These are phyloP conservation scores for Mucor circinelloides DNA, from an alignment of 371 early-diverging fungal genomes.

Conservation along the genomic window DNA sequence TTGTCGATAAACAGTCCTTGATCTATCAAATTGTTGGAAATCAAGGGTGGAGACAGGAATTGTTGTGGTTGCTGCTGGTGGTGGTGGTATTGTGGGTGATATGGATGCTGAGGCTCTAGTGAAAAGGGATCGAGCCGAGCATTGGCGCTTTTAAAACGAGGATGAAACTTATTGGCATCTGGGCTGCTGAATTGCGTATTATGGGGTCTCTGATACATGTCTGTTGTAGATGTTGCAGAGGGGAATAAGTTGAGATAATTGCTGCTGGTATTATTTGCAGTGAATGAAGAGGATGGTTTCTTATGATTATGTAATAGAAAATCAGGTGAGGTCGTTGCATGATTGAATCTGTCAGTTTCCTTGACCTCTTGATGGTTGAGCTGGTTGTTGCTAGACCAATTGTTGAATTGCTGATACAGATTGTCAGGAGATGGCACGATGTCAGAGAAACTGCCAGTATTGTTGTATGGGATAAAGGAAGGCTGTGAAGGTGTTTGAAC, in stretches of 20 bases:
- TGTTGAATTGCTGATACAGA: not conserved
- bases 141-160: constrained; percentile 26
- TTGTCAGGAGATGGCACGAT: not conserved
- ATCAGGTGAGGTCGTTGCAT: not conserved
- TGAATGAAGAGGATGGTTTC: not conserved
- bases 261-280: not conserved
- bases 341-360: not conserved
- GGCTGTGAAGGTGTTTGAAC: not conserved
- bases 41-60: constrained; percentile 12
- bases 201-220: not conserved
- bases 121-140: constrained; percentile 17
- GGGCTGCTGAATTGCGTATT: not conserved
- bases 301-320: not conserved
- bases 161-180: constrained; percentile 11
- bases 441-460: not conserved
- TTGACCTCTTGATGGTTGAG: not conserved
- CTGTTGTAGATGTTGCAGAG: not conserved
- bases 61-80: not conserved
- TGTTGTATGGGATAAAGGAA: not conserved
- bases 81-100: not conserved
- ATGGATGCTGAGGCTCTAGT: constrained; percentile 3
- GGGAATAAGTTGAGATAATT: not conserved
- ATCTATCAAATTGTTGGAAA: constrained; percentile 5
- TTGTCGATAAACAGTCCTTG: not conserved
- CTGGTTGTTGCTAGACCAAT: not conserved